Conservation (phyloP, 768 basidiomycete genomes). For the Coprinopsis cinerea region DNA sequence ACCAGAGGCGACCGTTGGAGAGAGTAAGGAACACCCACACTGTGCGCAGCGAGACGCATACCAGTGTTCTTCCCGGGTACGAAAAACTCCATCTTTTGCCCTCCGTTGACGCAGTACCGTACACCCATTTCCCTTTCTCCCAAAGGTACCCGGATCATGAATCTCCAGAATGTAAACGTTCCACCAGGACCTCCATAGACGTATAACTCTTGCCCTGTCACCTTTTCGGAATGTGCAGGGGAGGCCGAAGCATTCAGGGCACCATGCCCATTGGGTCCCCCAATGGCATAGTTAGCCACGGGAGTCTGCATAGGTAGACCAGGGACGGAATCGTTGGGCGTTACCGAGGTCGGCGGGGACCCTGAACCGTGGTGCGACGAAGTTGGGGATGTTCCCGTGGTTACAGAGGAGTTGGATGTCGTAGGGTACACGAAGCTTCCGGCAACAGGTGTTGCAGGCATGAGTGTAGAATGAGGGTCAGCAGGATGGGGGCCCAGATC, state of each 20-base stretch:
- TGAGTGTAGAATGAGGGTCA: slow-evolving; percentile 54
- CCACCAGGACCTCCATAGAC: slow-evolving; percentile 55
- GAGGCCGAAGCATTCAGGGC: slow-evolving; percentile 12
- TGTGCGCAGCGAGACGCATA: slow-evolving; percentile 88
- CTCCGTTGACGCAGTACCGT: slow-evolving; percentile 76
- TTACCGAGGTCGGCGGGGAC: background rate
- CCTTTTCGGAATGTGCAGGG: slow-evolving; percentile 33
- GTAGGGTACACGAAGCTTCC: slow-evolving; percentile 11
- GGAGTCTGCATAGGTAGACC: slow-evolving; percentile 1
- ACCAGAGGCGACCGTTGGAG: too few relatives aligned
- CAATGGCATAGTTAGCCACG: slow-evolving; percentile 4
- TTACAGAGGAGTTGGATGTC: slow-evolving; percentile 6
- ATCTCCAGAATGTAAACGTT: slow-evolving; percentile 94
- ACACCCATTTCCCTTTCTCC: slow-evolving; percentile 66
- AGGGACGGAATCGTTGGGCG: too few relatives aligned
- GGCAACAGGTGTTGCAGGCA: slow-evolving; percentile 21
- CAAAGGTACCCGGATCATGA: slow-evolving; percentile 78
- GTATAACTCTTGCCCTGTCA: slow-evolving; percentile 65
- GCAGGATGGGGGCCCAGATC: slow-evolving; percentile 71
- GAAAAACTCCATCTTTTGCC: slow-evolving; percentile 71
- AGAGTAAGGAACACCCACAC: too few relatives aligned
- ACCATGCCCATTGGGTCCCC: slow-evolving; percentile 16
- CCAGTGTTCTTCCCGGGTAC: slow-evolving; percentile 79
- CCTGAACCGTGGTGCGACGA: background rate
- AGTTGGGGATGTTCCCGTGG: background rate